Conservation (phyloP, 805 yeast species). For the Allodekkera sacchari region DNA sequence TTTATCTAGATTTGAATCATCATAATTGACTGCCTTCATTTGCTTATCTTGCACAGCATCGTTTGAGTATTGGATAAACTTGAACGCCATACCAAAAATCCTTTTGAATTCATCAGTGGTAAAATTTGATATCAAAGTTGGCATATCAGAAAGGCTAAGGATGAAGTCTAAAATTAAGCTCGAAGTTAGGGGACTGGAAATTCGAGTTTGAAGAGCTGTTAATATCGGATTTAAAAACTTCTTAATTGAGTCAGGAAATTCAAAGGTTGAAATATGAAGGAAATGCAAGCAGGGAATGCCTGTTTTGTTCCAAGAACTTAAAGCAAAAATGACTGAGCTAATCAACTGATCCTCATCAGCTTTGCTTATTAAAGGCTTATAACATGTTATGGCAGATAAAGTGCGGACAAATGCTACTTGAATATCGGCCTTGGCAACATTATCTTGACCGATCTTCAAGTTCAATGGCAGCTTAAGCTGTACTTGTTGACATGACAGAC, state of each 20-base stretch:
- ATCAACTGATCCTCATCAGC: conserved; percentile 58
- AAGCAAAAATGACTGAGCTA: conserved; percentile 48
- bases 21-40: conserved; percentile 26
- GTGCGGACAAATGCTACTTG: conserved; percentile 59
- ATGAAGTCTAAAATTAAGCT: conserved; percentile 73
- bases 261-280: conserved; percentile 71
- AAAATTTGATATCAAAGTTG: conserved; percentile 60
- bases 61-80: conserved; percentile 63
- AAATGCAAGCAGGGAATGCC: conserved; percentile 74
- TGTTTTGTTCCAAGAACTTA: conserved; percentile 71
- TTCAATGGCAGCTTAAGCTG: conserved; percentile 39
- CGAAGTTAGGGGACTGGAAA: conserved; percentile 60
- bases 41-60: conserved; percentile 28
- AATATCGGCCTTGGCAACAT: conserved; percentile 47
- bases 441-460: conserved; percentile 24
- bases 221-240: conserved; percentile 61
- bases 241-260: conserved; percentile 65
- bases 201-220: conserved; percentile 65
- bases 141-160: conserved; percentile 55
- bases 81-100: conserved; percentile 78
- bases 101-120: conserved; percentile 70
- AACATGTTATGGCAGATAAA: conserved; percentile 55
- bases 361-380: conserved; percentile 44
- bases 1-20: conserved; percentile 43
- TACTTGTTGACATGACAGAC: conserved; percentile 48